Base-by-base conservation (phyloP, 805 yeast species). In the Spathaspora gorwiae region DNA sequence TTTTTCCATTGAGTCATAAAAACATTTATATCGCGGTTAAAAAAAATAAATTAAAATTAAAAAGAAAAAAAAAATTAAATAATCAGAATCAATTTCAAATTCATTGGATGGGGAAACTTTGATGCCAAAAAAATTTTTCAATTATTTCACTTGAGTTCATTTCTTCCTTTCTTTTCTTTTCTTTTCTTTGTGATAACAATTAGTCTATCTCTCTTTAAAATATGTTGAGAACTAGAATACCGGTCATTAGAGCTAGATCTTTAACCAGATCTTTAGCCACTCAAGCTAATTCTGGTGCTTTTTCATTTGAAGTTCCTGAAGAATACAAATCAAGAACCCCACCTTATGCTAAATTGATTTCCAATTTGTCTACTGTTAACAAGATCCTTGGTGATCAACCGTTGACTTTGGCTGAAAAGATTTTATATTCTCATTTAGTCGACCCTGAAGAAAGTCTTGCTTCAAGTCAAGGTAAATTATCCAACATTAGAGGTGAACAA, bases 351-450 rank as follows among this genome's bases (percentile, higher is more conserved):
- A 83, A 85, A 64, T 74, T 92, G 48, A 68, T 87, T 37, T 65
- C 69, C 27, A 87, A 85, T 40, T 74, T 94, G 47, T 66, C 68
- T 7, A 62, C 69, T 35, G 95, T 90, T 48, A 81, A 83, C 54
- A 64, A 68, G 41, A 77, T 90, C 48, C 34, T 49, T 7, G 76
- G 90, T 42, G 74, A 86, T 55, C 60, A 66, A 52, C 97, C 97
- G 5, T 76, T 94, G 57, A 94, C 99, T 3, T 76, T 90, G 53
- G 96, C 98, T 32, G 99, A 94, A 71, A 94, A 94, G 72, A 82
- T 90, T 56, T 76, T 94, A 51, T 94, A 94, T 66, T 88, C 97
- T 15, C 99, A 94, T 68, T 75, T 94, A 62, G 87, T 83, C 47
- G 75, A 89, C 57, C 97, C 97, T 33, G 92, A 87, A 57, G 95